Conservation (phyloP, 306 rosid species). For the Trichosanthes truncata region DNA sequence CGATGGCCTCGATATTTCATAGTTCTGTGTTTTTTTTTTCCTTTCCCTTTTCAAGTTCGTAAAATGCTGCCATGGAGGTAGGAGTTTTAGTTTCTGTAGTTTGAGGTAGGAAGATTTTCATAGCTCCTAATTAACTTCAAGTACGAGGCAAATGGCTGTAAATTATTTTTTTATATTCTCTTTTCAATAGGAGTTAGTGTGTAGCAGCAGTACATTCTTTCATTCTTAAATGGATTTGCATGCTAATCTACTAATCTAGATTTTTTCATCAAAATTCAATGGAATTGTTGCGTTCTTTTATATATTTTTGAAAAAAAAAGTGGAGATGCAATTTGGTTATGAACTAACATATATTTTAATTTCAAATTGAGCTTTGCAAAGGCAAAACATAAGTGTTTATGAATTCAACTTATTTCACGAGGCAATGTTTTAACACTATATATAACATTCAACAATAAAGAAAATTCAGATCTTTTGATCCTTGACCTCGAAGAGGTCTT, state of each 20-base stretch:
- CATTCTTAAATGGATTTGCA: conserved; percentile 12
- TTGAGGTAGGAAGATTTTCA: background rate
- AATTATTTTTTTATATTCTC: background rate
- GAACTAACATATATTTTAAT: too few relatives aligned
- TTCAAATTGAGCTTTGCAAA: too few relatives aligned
- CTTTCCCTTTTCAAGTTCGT: background rate
- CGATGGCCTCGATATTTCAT: conserved; percentile 39
- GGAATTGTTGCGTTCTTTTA: background rate
- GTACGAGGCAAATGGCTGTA: conserved; percentile 1
- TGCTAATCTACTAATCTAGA: background rate
- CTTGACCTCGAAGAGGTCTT: too few relatives aligned
- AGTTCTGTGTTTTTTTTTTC: conserved; percentile 2
- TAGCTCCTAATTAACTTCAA: background rate
- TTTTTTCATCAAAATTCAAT: background rate
- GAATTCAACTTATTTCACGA: too few relatives aligned
- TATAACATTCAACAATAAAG: too few relatives aligned
- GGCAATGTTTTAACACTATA: too few relatives aligned
- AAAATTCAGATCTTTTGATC: too few relatives aligned
- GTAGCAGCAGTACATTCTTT: conserved; percentile 37
- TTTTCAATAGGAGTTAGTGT: conserved; percentile 15
- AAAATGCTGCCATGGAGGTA: background rate
- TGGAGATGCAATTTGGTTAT: too few relatives aligned
- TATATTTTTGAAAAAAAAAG: too few relatives aligned
- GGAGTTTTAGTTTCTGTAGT: conserved; percentile 1
- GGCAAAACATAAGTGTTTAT: too few relatives aligned